Percentiles rank a stretch among this genome's conserved stretches.
phyloP scores from a whole-genome alignment of 768 basidiomycete species.

The Arthromyces matolae region DNA sequence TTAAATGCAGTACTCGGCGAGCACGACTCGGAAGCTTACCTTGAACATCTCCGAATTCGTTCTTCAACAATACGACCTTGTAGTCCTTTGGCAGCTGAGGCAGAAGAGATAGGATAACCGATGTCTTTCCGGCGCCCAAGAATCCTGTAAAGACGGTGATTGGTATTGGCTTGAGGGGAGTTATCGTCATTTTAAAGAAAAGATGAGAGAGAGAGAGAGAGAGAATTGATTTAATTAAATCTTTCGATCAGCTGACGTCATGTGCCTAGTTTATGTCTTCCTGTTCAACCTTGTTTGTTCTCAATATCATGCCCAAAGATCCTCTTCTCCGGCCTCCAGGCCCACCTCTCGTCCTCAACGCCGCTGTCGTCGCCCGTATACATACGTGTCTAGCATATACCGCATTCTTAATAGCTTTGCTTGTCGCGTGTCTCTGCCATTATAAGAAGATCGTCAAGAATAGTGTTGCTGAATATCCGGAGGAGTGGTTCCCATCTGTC shows the following conservation, averaged over 20 bases:
- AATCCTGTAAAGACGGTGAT: constrained; percentile 97
- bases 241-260: constrained; percentile 9
- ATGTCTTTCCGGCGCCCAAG: constrained; percentile 78
- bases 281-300: not conserved
- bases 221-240: not conserved
- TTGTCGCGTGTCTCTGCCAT: constrained; percentile 64
- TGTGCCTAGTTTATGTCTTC: not conserved
- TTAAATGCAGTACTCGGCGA: not conserved
- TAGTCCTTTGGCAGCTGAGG: constrained; percentile 81
- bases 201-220: not conserved
- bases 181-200: not conserved
- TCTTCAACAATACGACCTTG: constrained; percentile 88
- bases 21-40: constrained; percentile 42
- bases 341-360: constrained; percentile 33
- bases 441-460: constrained; percentile 87
- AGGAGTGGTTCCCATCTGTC: constrained; percentile 92
- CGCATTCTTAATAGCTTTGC: constrained; percentile 65
- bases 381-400: constrained; percentile 65
- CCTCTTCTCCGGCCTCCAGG: not conserved
- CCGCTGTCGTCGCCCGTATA: constrained; percentile 51
- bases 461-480: constrained; percentile 72
- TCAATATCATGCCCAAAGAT: too few species aligned
- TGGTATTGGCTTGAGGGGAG: constrained; percentile 48
- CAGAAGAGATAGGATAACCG: constrained; percentile 78
- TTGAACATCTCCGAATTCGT: constrained; percentile 94